Evolutionary conservation across 2,329 filamentous ascomycete genomes (phyloP), one percentile per base, ranked within the genome.

Genomic region (Colletotrichum gloeosporioides): DNA sequence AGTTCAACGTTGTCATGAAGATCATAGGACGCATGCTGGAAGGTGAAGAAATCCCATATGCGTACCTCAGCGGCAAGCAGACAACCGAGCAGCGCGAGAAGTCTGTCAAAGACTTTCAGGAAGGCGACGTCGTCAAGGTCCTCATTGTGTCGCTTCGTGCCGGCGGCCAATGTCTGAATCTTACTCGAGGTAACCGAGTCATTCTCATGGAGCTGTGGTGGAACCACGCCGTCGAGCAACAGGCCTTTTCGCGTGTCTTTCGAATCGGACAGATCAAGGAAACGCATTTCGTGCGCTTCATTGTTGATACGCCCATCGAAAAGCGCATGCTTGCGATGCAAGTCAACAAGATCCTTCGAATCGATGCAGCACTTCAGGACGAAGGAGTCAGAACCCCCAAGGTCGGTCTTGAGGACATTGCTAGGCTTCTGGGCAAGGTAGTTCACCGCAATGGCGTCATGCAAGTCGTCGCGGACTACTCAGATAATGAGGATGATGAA

Each of bases 241-340:
- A n/a, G n/a, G n/a, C n/a, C n/a, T n/a, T n/a, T n/a, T n/a, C n/a
- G n/a, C n/a, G 94, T 0, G 90, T 95, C 0, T 90, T 89, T 78
- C 88, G 94, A 5, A 91, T 93, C 3, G 93, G 93, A 0, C 94
- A 96, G 77, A 78, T 79, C 0, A 90, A 92, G 44, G 85, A 91
- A 34, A 93, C 93, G 0, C 85, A 90, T 8, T 89, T 94, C 69
- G 87, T 90, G 1, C 88, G 92, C 0, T 86, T 95, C 32, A 82
- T 92, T 1, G 86, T 92, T 0, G 81, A 86, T 1, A 86, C 89
- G 4, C 90, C 88, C 0, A 89, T 95, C 4, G 93, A 96, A 73
- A 84, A 89, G 15, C 85, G 88, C 0, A 85, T 95, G 7, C 80
- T n/a, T n/a, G n/a, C n/a, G n/a, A n/a, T n/a, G n/a, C n/a, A n/a